Evolutionary conservation across 2,329 filamentous ascomycete species (phyloP).

Genomic region (Cladosporium sp.): DNA sequence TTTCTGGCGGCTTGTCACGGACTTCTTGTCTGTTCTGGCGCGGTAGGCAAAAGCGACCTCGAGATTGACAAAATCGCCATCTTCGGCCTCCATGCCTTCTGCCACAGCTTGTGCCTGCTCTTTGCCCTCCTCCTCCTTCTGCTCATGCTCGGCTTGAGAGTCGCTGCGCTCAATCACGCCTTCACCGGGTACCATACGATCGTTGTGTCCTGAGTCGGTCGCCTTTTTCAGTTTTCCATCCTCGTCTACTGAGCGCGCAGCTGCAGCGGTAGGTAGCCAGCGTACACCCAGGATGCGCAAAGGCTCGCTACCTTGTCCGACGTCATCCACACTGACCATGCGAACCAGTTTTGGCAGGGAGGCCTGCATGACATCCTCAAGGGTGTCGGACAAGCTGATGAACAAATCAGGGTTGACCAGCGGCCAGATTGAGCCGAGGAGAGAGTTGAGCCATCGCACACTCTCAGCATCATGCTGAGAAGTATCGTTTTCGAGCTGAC

Average conservation of each 20-base stretch:
- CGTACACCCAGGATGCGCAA: conserved; percentile 65
- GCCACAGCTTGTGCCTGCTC: conserved; percentile 26
- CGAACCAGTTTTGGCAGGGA: conserved; percentile 63
- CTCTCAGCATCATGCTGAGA: conserved; percentile 56
- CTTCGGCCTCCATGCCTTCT: conserved; percentile 65
- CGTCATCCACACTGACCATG: conserved; percentile 71
- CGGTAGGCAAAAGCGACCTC: conserved; percentile 72
- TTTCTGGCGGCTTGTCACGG: conserved; percentile 58
- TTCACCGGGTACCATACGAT: conserved; percentile 47
- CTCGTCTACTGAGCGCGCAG: conserved; percentile 54
- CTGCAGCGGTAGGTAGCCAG: conserved; percentile 68
- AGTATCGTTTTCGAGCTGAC: conserved; percentile 46
- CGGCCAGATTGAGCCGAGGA: conserved; percentile 65
- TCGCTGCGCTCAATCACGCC: conserved; percentile 35
- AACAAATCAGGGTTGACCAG: conserved; percentile 73
- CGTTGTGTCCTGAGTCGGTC: conserved; percentile 44
- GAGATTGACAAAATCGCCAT: conserved; percentile 73
- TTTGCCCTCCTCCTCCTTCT: conserved; percentile 23
- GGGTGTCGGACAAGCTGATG: conserved; percentile 60
- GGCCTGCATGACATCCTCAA: conserved; percentile 78
- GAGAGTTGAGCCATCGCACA: conserved; percentile 65
- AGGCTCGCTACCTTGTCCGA: conserved; percentile 69
- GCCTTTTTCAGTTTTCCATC: conserved; percentile 53
- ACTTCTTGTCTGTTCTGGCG: conserved; percentile 56
- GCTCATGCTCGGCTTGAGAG: conserved; percentile 29